Conservation (phyloP, 345 rosid species). For the Fremontodendron californicum region DNA sequence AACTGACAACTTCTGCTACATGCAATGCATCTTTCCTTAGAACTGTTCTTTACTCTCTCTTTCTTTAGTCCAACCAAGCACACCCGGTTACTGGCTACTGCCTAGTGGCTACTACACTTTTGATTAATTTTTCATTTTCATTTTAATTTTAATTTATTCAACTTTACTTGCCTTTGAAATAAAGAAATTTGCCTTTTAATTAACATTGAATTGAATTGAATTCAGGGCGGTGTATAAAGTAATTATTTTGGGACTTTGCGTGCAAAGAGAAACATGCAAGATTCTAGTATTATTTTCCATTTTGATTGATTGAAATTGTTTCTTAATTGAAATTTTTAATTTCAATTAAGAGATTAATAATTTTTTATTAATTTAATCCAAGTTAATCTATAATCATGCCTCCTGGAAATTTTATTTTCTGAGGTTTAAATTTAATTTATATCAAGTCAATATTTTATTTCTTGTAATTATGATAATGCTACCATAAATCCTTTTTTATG, state of each 20-base stretch:
- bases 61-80: constrained; percentile 15
- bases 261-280: neutral
- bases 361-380: too few relatives aligned
- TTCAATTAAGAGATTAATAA: too few relatives aligned
- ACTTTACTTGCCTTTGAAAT: neutral
- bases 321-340: too few relatives aligned
- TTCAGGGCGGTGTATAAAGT: neutral
- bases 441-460: too few relatives aligned
- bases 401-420: neutral
- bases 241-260: neutral
- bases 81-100: neutral
- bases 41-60: constrained; percentile 3
- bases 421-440: too few relatives aligned
- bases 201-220: neutral
- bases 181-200: neutral
- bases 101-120: too few relatives aligned
- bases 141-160: too few relatives aligned
- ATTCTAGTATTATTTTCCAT: neutral
- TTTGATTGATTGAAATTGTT: neutral
- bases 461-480: too few relatives aligned
- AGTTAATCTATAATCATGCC: too few relatives aligned
- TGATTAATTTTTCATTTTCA: too few relatives aligned
- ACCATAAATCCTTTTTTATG: too few relatives aligned
- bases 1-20: constrained; percentile 24
- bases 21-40: constrained; percentile 42